phyloP scores from a whole-genome alignment of 2,329 filamentous ascomycete genomes.

The Shiraia sp. region DNA sequence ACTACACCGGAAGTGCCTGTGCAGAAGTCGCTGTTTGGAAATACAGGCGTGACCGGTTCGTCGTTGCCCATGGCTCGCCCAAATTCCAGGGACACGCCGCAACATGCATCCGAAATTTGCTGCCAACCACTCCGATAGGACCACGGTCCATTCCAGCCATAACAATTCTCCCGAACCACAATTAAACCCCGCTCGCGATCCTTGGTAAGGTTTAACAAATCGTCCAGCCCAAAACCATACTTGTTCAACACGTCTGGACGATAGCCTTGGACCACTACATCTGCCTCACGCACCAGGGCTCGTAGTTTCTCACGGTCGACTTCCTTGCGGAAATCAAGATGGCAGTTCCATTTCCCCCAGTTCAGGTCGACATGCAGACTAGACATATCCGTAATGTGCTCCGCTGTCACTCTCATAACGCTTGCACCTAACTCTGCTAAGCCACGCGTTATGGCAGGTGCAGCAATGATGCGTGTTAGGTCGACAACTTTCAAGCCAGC shows the following conservation, averaged over 20 bases:
- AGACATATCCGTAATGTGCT: slow-evolving; percentile 48
- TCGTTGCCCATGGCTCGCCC: slow-evolving; percentile 53
- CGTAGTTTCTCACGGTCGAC: slow-evolving; percentile 46
- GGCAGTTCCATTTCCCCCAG: slow-evolving; percentile 55
- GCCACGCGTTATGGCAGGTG: slow-evolving; percentile 48
- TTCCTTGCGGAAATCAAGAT: slow-evolving; percentile 50
- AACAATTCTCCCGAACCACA: slow-evolving; percentile 58
- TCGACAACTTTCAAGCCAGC: slow-evolving; percentile 58
- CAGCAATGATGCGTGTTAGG: slow-evolving; percentile 55
- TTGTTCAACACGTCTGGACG: slow-evolving; percentile 54
- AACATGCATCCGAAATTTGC: slow-evolving; percentile 54
- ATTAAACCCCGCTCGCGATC: slow-evolving; percentile 51
- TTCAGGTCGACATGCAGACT: slow-evolving; percentile 52
- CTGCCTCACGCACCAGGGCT: slow-evolving; percentile 52
- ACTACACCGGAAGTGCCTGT: slow-evolving; percentile 50
- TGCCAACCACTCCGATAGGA: slow-evolving; percentile 56
- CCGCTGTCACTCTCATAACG: slow-evolving; percentile 51
- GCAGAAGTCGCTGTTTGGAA: slow-evolving; percentile 52
- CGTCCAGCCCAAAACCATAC: slow-evolving; percentile 50
- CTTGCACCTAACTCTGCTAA: slow-evolving; percentile 54
- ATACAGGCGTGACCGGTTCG: slow-evolving; percentile 51
- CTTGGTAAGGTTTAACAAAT: slow-evolving; percentile 48
- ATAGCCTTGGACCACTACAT: slow-evolving; percentile 57
- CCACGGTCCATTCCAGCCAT: slow-evolving; percentile 57
- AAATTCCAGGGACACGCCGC: slow-evolving; percentile 53